Conservation (phyloP, 75 land plant genomes). For the Sequoia sempervirens region DNA sequence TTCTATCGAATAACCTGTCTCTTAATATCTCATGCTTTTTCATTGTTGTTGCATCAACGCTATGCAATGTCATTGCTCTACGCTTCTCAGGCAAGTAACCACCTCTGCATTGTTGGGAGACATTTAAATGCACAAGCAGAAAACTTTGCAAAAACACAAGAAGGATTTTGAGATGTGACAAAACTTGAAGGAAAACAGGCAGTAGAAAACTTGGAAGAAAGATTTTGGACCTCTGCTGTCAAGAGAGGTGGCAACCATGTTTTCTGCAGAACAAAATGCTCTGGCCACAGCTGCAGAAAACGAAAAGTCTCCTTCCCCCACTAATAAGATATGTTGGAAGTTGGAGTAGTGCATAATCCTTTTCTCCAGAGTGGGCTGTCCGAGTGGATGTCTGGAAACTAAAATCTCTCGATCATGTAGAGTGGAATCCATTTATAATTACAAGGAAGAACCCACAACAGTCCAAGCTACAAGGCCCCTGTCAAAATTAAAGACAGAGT, state of each 20-base stretch:
- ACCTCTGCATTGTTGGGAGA: background rate
- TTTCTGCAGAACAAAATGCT: slow-evolving; percentile 32
- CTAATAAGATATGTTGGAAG: slow-evolving; percentile 21
- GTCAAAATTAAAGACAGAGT: background rate
- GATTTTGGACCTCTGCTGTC: slow-evolving; percentile 8
- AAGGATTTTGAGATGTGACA: background rate
- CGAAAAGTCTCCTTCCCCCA: slow-evolving; percentile 52
- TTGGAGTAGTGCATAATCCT: slow-evolving; percentile 19
- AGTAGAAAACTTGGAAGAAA: background rate
- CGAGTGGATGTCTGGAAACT: background rate
- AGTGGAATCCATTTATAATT: background rate
- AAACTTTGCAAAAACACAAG: background rate
- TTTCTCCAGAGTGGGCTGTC: background rate
- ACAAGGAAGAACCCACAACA: background rate
- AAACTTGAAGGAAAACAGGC: background rate
- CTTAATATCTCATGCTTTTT: slow-evolving; percentile 13
- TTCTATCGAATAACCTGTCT: slow-evolving; percentile 30
- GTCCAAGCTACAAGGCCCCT: background rate
- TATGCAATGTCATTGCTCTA: slow-evolving; percentile 26
- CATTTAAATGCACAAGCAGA: background rate
- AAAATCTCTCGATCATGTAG: background rate
- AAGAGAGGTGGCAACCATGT: slow-evolving; percentile 36
- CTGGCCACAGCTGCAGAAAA: slow-evolving; percentile 28
- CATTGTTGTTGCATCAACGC: slow-evolving; percentile 38
- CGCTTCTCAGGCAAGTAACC: slow-evolving; percentile 10